Base-by-base conservation (phyloP, 176 grass and related monocot genomes). In the Miscanthus lutarioriparius region DNA sequence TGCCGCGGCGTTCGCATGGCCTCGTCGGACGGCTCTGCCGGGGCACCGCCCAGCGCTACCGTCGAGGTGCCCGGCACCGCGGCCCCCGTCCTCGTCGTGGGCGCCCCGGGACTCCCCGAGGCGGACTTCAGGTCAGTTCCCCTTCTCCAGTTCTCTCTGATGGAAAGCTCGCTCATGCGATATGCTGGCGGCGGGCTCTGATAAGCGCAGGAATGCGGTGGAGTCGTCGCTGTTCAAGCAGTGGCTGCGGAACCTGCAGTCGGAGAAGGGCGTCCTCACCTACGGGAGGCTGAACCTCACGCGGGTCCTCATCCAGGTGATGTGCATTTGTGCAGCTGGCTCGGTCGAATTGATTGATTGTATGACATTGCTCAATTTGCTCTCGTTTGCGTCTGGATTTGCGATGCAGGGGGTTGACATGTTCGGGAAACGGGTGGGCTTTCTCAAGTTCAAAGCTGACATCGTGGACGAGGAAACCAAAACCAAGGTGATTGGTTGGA, bases 371-470 rank as follows among this genome's bases (percentile, higher is more conserved):
- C 45, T 81, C 33, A 38, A 11, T 33, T 33, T 49, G 32, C 14
- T 33, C 15, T 74, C 23, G 22, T 58, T 48, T 51, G 20, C 8
- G 20, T 68, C 53, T 73, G 10, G 47, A 40, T 72, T 62, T 66
- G 20, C 33, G 3, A 13, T 44, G 72, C 89, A 98, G 96, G 89
- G 96, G 2, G 83, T 95, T 4, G 93, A 98, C 79, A 98, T 92
- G 96, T 95, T 98, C 70, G 91, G 96, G 67, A 81, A 89, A 75
- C 91, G 89, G 1, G 89, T 98, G 72, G 93, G 96, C 3, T 98
- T 98, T 85, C 67, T 98, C 20, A 98, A 98, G 80, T 98, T 98
- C 83, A 98, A 92, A 80, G 96, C 96, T 56, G 86, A 95, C 73
- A 67, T 98, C 65, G n/a, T 92, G 54, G 96, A 98, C 25, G 81